These are phyloP conservation scores for Talaromyces sp. DNA, from an alignment of 2,329 filamentous ascomycete genomes.

Conservation along the genomic window DNA sequence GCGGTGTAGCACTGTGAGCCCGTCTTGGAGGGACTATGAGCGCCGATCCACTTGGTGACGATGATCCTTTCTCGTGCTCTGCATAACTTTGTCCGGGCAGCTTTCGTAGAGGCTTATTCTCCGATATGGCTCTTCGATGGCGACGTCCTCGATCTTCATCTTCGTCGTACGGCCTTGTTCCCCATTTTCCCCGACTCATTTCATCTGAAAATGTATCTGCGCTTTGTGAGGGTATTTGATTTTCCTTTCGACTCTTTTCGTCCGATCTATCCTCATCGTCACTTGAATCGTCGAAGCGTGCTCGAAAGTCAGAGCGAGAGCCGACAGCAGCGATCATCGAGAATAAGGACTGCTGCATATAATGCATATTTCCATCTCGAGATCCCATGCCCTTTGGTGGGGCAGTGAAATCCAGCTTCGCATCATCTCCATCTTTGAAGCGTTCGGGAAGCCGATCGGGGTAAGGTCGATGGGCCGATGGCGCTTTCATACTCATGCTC, in stretches of 20 bases:
- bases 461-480: conserved; percentile 45
- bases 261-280: conserved; percentile 61
- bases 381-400: conserved; percentile 46
- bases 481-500: conserved; percentile 44
- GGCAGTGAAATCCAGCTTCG: conserved; percentile 63
- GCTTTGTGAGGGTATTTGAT: conserved; percentile 10
- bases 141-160: conserved; percentile 44
- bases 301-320: conserved; percentile 78
- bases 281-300: conserved; percentile 80
- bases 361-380: conserved; percentile 53
- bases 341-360: conserved; percentile 94
- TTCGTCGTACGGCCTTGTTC: conserved; percentile 9
- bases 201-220: conserved; percentile 3
- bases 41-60: conserved; percentile 21
- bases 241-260: conserved; percentile 21
- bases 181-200: conserved; percentile 1
- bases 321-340: conserved; percentile 88
- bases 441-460: conserved; percentile 61
- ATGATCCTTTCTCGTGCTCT: conserved; percentile 27
- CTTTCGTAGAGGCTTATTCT: conserved; percentile 62
- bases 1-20: conserved; percentile 44
- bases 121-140: conserved; percentile 65
- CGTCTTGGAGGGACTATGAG: conserved; percentile 24
- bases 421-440: conserved; percentile 61
- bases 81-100: conserved; percentile 59